Evolutionary conservation across 2,329 filamentous ascomycete species (phyloP).

Genomic region (Blastomyces parvus): DNA sequence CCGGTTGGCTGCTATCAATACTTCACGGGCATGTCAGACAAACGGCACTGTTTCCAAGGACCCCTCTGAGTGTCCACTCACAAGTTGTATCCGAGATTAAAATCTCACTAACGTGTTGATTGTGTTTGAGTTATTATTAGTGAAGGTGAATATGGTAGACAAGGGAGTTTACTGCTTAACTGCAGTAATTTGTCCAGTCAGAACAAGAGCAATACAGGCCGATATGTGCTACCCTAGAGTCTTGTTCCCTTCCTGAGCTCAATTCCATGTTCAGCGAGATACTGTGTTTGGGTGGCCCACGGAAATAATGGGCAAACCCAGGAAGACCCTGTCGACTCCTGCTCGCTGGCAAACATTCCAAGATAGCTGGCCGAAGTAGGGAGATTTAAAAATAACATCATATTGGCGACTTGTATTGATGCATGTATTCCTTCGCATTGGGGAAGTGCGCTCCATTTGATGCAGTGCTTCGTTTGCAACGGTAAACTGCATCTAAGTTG

Average conservation of each 20-base stretch:
- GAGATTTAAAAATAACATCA: not conserved
- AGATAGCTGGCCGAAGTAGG: not conserved
- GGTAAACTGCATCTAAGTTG: not conserved
- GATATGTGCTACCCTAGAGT: not conserved
- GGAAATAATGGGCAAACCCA: too few relatives aligned
- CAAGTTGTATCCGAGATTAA: not conserved
- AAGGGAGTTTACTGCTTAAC: not conserved
- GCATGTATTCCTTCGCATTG: not conserved
- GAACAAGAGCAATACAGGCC: too few relatives aligned
- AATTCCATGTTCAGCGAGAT: not conserved
- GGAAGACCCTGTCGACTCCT: not conserved
- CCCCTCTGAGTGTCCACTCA: not conserved
- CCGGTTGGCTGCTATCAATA: not conserved
- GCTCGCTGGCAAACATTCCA: not conserved
- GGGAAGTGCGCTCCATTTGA: not conserved
- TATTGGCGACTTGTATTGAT: not conserved
- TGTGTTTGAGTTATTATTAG: not conserved
- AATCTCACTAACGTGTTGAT: not conserved
- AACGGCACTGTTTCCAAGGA: not conserved
- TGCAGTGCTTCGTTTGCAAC: not conserved
- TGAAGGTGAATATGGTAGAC: not conserved
- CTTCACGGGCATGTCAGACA: not conserved
- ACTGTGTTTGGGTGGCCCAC: too few relatives aligned
- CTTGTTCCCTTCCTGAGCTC: not conserved
- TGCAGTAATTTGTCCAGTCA: not conserved